Percentiles rank a stretch among this genome's conserved stretches.
Conservation (phyloP, 2,329 filamentous ascomycete genomes). For the Trichoderma gracile region DNA sequence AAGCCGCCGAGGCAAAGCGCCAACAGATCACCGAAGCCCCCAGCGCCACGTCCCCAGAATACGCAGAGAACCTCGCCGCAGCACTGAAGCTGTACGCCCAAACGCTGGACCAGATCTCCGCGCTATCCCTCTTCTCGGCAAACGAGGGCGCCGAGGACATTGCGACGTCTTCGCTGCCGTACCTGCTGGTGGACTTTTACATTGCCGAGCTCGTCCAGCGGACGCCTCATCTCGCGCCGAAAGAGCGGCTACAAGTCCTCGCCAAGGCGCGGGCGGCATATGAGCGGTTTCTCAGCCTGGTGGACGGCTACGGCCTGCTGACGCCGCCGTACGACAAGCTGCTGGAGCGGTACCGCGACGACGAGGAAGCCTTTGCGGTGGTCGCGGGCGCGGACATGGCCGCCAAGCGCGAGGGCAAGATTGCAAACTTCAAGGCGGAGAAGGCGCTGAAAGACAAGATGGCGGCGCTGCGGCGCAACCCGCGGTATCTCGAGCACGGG, state of each 20-base stretch:
- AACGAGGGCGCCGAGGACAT: conserved; percentile 91
- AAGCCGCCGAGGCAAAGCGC: conserved; percentile 54
- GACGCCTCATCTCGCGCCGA: conserved; percentile 53
- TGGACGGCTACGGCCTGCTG: conserved; percentile 79
- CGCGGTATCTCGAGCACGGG: conserved; percentile 58
- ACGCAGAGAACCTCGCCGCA: conserved; percentile 65
- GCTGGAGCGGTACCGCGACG: conserved; percentile 71
- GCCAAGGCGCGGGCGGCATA: conserved; percentile 67
- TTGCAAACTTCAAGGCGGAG: conserved; percentile 79
- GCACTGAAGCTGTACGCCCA: conserved; percentile 72
- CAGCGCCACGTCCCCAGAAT: conserved; percentile 64
- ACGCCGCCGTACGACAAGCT: conserved; percentile 64
- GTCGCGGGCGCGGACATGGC: conserved; percentile 62
- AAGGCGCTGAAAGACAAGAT: conserved; percentile 53
- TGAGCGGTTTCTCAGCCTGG: conserved; percentile 72
- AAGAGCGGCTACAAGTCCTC: conserved; percentile 64
- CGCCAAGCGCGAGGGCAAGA: conserved; percentile 77
- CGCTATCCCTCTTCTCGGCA: conserved; percentile 80
- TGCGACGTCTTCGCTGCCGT: conserved; percentile 80
- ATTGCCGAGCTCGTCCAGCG: conserved; percentile 78
- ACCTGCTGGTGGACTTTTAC: conserved; percentile 75
- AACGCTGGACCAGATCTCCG: conserved; percentile 67
- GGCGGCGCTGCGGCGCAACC: conserved; percentile 56
- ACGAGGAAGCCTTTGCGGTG: conserved; percentile 71
- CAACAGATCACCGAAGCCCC: conserved; percentile 61